Evolutionary conservation across 352 stramenopile genomes (phyloP).

Genomic region (Albugo candida): DNA sequence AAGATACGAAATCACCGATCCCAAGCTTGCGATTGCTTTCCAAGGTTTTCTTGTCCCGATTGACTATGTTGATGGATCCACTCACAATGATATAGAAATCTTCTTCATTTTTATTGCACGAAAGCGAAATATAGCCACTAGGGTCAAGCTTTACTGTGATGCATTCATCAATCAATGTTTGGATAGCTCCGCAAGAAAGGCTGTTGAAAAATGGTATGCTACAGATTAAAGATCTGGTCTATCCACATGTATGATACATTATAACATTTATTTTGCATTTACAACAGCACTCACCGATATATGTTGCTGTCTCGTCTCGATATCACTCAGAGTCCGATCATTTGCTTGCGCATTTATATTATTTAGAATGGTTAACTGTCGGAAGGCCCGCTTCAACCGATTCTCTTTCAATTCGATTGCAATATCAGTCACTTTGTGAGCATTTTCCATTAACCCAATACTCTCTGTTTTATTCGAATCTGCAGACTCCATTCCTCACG

Average conservation of each 20-base stretch:
- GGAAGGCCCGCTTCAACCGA: conserved; percentile 58
- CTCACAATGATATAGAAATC: conserved; percentile 48
- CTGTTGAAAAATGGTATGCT: conserved; percentile 60
- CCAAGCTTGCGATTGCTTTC: conserved; percentile 34
- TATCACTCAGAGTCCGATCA: conserved; percentile 54
- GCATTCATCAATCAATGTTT: conserved; percentile 23
- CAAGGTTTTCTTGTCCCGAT: conserved; percentile 14
- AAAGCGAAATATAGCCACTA: conserved; percentile 24
- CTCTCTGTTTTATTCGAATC: too few relatives aligned
- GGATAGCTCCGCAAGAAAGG: conserved; percentile 34
- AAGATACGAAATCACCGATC: conserved; percentile 43
- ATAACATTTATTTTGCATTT: neutral
- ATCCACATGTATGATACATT: neutral
- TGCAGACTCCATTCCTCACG: too few relatives aligned
- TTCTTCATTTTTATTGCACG: conserved; percentile 5
- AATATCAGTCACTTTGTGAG: too few relatives aligned
- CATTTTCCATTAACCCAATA: too few relatives aligned
- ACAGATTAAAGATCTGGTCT: conserved; percentile 51
- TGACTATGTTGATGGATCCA: conserved; percentile 18
- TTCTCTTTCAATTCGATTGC: conserved; percentile 16
- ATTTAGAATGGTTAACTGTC: conserved; percentile 71
- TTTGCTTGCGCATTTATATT: conserved; percentile 67
- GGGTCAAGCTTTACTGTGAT: conserved; percentile 20
- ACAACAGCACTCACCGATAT: conserved; percentile 23
- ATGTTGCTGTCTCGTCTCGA: conserved; percentile 54